Conservation (phyloP, 257 asterid species). For the Anisodus acutangulus region DNA sequence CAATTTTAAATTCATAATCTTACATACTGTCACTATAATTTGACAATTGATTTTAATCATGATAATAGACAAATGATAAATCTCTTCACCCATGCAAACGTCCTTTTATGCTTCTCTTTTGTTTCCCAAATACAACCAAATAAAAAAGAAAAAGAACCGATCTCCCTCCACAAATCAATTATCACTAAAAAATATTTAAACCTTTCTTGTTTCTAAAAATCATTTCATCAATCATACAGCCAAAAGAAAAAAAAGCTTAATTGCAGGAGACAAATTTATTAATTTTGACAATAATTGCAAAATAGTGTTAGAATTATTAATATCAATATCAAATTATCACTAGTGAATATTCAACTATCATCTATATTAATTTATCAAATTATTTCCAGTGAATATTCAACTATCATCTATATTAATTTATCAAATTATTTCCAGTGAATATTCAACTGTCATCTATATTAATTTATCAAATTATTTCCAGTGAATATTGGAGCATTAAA, state of each 20-base stretch:
- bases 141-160: too few relatives aligned
- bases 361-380: not conserved
- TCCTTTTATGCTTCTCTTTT: not conserved
- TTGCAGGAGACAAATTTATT: too few relatives aligned
- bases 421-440: not conserved
- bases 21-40: not conserved
- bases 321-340: not conserved
- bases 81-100: not conserved
- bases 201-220: not conserved
- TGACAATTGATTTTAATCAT: not conserved
- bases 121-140: not conserved
- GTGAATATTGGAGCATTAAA: not conserved
- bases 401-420: not conserved
- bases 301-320: not conserved
- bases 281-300: not conserved
- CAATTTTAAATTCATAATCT: not conserved
- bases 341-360: too few relatives aligned
- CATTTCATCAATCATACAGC: not conserved
- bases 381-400: not conserved
- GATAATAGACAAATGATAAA: not conserved
- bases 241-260: not conserved
- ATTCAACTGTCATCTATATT: not conserved
- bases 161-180: too few relatives aligned
- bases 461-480: too few relatives aligned
- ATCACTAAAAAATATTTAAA: not conserved